Conservation (phyloP, 148 eudicot genomes). For the Suaeda aralocaspica region DNA sequence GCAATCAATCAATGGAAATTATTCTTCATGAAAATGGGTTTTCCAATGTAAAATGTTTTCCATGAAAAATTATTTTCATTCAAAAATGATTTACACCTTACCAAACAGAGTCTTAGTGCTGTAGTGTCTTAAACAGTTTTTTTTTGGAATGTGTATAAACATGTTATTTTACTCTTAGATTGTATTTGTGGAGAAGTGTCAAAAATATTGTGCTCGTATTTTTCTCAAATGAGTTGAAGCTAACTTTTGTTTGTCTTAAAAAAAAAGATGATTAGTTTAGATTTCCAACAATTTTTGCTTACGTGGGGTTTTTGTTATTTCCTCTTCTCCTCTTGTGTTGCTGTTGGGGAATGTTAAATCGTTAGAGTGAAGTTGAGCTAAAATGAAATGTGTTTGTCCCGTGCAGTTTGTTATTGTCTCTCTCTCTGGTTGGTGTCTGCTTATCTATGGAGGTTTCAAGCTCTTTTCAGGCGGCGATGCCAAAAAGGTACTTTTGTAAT, state of each 20-base stretch:
- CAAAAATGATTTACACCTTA: too few species aligned
- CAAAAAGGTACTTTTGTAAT: conserved; percentile 29
- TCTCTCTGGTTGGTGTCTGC: conserved; percentile 69
- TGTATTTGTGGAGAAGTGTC: too few species aligned
- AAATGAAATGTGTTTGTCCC: conserved; percentile 7
- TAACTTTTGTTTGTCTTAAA: not conserved
- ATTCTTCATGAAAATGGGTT: too few species aligned
- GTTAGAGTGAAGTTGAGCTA: not conserved
- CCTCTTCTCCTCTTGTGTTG: not conserved
- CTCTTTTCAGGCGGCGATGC: conserved; percentile 55
- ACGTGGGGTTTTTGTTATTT: not conserved
- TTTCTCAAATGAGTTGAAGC: not conserved
- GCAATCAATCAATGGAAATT: too few species aligned
- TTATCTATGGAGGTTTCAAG: conserved; percentile 56
- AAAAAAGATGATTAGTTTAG: not conserved
- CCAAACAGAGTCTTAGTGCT: too few species aligned
- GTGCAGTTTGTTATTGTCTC: conserved; percentile 79
- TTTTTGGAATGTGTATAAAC: too few species aligned
- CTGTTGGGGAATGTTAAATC: not conserved
- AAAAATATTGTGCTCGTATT: too few species aligned
- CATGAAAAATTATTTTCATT: too few species aligned
- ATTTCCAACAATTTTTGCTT: not conserved
- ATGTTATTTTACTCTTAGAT: too few species aligned
- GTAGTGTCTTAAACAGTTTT: too few species aligned
- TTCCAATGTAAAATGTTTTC: too few species aligned